Conservation (phyloP, 805 yeast species). For the Phaffomyces antillensis region DNA sequence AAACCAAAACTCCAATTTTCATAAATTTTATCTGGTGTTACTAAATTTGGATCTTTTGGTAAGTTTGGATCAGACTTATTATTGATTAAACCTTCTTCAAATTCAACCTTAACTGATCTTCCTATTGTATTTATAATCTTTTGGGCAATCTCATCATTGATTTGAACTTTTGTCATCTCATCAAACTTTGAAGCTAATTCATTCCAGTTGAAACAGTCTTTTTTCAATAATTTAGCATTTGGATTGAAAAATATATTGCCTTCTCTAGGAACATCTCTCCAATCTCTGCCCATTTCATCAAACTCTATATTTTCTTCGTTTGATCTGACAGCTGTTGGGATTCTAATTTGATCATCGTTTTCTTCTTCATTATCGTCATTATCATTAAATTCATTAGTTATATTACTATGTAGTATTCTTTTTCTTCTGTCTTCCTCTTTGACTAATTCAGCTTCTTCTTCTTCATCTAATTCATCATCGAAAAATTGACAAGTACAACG, state of each 20-base stretch:
- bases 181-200: slow-evolving; percentile 20
- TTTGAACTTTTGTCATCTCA: slow-evolving; percentile 22
- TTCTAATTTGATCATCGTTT: slow-evolving; percentile 9
- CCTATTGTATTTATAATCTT: slow-evolving; percentile 43
- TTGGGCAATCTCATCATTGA: slow-evolving; percentile 28
- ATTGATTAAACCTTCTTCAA: slow-evolving; percentile 26
- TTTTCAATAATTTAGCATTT: slow-evolving; percentile 9
- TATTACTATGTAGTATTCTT: background rate
- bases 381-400: background rate
- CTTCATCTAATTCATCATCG: slow-evolving; percentile 16
- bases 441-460: slow-evolving; percentile 6
- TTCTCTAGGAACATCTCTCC: slow-evolving; percentile 68
- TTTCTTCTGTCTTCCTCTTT: slow-evolving; percentile 5
- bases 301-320: slow-evolving; percentile 33
- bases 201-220: slow-evolving; percentile 15
- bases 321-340: slow-evolving; percentile 30
- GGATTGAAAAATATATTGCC: slow-evolving; percentile 34
- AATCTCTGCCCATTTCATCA: slow-evolving; percentile 57
- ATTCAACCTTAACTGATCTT: slow-evolving; percentile 41
- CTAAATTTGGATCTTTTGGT: background rate
- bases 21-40: slow-evolving; percentile 46
- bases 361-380: slow-evolving; percentile 11
- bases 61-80: background rate
- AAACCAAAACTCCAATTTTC: slow-evolving; percentile 35
- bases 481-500: slow-evolving; percentile 22